A percentile compares a stretch with the other conserved stretches of the same genome.
Conservation (phyloP, 2,329 filamentous ascomycete genomes). For the Colletotrichum musicola region DNA sequence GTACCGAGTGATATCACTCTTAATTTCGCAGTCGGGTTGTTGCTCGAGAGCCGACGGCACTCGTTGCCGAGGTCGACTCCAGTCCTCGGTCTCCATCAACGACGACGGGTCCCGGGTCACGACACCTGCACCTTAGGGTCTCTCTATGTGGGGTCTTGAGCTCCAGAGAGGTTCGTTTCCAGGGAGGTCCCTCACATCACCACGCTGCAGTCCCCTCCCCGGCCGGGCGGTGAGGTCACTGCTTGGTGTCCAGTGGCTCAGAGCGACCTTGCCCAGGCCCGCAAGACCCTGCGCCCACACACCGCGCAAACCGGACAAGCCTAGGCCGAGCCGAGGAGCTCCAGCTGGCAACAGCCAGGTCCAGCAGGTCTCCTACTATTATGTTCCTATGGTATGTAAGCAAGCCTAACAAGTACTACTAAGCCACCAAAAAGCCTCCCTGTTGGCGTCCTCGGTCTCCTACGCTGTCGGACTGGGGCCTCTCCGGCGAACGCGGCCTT, state of each 20-base stretch:
- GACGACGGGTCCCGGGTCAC: constrained; percentile 5
- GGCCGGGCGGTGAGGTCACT: constrained; percentile 20
- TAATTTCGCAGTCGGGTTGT: constrained; percentile 20
- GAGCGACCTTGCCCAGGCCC: not conserved
- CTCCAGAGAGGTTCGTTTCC: not conserved
- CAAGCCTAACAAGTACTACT: too few relatives aligned
- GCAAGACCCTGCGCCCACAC: not conserved
- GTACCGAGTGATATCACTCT: constrained; percentile 26
- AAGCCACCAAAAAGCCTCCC: not conserved
- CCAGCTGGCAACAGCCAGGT: too few relatives aligned
- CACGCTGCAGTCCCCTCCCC: not conserved
- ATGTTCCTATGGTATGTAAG: not conserved
- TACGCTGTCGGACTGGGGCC: constrained; percentile 5
- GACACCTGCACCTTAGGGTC: constrained; percentile 3
- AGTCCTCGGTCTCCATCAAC: not conserved
- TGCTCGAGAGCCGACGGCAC: constrained; percentile 15
- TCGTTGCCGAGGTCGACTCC: constrained; percentile 26
- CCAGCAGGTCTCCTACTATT: too few relatives aligned
- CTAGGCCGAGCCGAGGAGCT: not conserved
- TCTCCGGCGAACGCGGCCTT: constrained; percentile 28
- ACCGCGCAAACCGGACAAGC: not conserved
- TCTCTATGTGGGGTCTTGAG: constrained; percentile 3
- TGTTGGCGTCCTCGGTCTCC: not conserved
- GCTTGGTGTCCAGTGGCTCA: constrained; percentile 10
- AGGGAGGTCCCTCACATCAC: not conserved